Conservation (phyloP, 2,329 filamentous ascomycete species). For the Colletotrichum caudatum region DNA sequence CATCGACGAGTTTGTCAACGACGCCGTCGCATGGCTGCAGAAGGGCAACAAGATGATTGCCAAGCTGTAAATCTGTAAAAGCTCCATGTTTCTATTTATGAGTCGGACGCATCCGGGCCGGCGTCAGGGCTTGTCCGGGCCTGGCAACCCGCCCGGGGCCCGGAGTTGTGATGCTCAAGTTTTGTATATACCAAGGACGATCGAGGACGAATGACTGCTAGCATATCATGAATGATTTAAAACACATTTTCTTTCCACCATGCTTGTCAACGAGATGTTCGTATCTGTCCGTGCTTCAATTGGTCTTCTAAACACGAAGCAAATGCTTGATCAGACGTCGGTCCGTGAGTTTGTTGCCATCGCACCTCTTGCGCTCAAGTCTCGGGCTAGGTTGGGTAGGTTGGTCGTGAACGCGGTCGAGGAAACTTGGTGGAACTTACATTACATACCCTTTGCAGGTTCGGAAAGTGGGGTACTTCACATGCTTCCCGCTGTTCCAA, state of each 20-base stretch:
- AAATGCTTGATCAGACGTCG: not conserved
- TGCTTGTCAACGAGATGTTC: not conserved
- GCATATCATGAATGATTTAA: slow-evolving; percentile 32
- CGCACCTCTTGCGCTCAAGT: slow-evolving; percentile 23
- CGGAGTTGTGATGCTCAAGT: slow-evolving; percentile 36
- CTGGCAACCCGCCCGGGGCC: slow-evolving; percentile 13
- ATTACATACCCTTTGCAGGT: not conserved
- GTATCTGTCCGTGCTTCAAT: not conserved
- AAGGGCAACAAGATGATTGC: slow-evolving; percentile 76
- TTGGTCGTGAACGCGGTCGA: not conserved
- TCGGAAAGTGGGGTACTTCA: slow-evolving; percentile 7
- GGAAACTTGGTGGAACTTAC: not conserved
- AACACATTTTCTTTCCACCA: not conserved
- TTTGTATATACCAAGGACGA: slow-evolving; percentile 33
- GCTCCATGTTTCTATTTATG: slow-evolving; percentile 31
- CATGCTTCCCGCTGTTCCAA: slow-evolving; percentile 5
- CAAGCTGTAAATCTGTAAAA: slow-evolving; percentile 70
- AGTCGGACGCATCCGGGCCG: slow-evolving; percentile 23
- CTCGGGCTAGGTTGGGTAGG: not conserved
- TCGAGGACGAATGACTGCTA: slow-evolving; percentile 27
- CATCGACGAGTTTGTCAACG: slow-evolving; percentile 91
- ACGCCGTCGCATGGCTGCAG: slow-evolving; percentile 79
- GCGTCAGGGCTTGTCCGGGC: slow-evolving; percentile 3
- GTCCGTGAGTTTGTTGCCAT: not conserved
- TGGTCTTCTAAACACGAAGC: not conserved